Base-by-base conservation (phyloP, 257 asterid genomes). In the Ajuga chamaepitys region DNA sequence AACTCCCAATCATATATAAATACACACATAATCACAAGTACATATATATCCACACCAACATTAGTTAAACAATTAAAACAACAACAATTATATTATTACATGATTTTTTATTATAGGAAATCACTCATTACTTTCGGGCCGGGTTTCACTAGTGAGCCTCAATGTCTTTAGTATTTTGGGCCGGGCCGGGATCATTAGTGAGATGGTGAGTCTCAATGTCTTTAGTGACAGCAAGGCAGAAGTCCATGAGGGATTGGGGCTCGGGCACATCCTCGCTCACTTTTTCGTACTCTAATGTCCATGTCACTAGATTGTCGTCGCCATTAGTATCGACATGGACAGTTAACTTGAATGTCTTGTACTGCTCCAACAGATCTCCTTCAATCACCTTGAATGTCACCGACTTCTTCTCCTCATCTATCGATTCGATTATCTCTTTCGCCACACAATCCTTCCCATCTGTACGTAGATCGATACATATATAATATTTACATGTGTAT, bases 341-440 rank as follows among this genome's bases (percentile, higher is more conserved):
- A 2, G 13, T 72, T 9, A 44, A 0, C 4, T 56, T 52, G 55
- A 83, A 16, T 14, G 25, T 14, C 46, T 78, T 74, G 76, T 78
- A 83, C 3, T 64, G 9, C 66, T 80, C 79, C 81, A 80, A 5
- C 1, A 78, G 55, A 68, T 80, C 84, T 35, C 88, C 88, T 66
- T 70, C 83, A 4, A 75, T 55, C 62, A 79, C 58, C 63, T 68
- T 77, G 69, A 58, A 72, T 4, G 67, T 70, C 37, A 77, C 41
- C 16, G 82, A 72, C 56, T 77, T 76, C 16, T 82, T 79, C 53
- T 54, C 79, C 24, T 75, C 84, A 4, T 75, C 82, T 3, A 75
- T 50, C 2, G 75, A 79, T 50, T 80, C 80, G 10, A 83, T 73
- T 32, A 73, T 55, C 58, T 78, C 71, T 62, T 77, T 78, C 0